Conservation (phyloP, 257 asterid genomes). For the Lantana camara region DNA sequence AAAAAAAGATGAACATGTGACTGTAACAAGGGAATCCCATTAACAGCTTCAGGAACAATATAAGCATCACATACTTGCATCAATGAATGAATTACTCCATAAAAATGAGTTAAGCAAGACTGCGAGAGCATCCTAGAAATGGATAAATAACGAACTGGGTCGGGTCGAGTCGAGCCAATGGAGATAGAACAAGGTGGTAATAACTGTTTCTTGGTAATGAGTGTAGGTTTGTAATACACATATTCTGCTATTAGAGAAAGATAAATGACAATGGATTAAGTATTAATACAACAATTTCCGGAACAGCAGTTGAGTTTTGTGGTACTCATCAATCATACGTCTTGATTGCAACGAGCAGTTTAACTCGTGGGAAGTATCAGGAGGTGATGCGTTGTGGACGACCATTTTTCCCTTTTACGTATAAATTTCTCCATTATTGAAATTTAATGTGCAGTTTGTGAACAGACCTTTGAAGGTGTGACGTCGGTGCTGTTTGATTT, state of each 20-base stretch:
- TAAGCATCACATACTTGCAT: not conserved
- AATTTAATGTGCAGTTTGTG: slow-evolving; percentile 35
- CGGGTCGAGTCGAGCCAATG: not conserved
- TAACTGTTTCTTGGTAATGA: not conserved
- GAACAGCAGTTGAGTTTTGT: slow-evolving; percentile 20
- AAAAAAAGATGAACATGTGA: not conserved
- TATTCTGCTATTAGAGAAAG: not conserved
- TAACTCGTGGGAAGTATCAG: slow-evolving; percentile 7
- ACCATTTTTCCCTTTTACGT: slow-evolving; percentile 32
- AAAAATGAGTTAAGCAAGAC: no score
- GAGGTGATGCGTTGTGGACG: slow-evolving; percentile 6
- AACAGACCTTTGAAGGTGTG: slow-evolving; percentile 39
- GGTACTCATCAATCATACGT: not conserved
- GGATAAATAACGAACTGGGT: no score
- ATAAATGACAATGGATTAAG: no score
- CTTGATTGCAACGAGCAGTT: not conserved
- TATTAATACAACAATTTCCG: slow-evolving; percentile 16
- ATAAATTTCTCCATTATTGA: slow-evolving; percentile 20
- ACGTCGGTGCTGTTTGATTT: slow-evolving; percentile 36
- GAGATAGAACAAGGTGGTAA: not conserved
- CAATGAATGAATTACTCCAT: no score
- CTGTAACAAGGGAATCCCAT: no score
- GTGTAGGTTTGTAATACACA: slow-evolving; percentile 6
- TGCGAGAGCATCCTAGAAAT: no score
- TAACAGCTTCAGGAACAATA: no score